Base-by-base conservation (phyloP, 1,139 yeast genomes). In the Scheffersomyces lignicola region DNA sequence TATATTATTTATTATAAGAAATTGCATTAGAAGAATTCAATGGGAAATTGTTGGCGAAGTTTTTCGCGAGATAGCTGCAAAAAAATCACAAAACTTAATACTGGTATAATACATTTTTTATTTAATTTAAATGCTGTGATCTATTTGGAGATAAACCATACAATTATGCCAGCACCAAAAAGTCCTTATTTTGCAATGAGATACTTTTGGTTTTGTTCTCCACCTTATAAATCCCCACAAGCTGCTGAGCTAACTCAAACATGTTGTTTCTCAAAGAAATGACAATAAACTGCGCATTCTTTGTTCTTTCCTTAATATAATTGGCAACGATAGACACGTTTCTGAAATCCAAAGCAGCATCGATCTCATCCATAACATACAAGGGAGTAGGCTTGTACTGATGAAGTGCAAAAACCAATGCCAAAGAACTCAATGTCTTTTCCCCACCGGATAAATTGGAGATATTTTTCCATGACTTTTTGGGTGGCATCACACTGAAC, bases 351-450 rank as follows among this genome's bases (percentile, higher is more conserved):
- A 94, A 73, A 1, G 99, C 99, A 0, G 99, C 99, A 65, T 94
- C 99, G 49, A 94, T 92, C 64, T 94, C 99, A 65, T 94, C 99
- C 99, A 94, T 94, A 24, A 94, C 98, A 56, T 94, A 94, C 32
- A 94, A 65, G 6, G 99, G 98, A 0, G 98, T 94, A 1, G 99
- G 99, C 56, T 89, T 92, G 58, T 88, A 94, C 49, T 86, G 87
- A 57, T 94, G 98, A 30, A 94, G 74, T 0, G 98, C 98, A 73
- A 94, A 94, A 4, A 94, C 98, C 45, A 94, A 71, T 0, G 98
- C 98, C 51, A 94, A 70, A 0, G 98, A 92, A 54, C 96, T 85
- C 47, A 94, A 73, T 0, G 99, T 94, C 62, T 94, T 94, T 52
- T 94, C 99, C 45, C 99, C 99, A 42, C 99, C 99, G 2, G 97